Conservation (phyloP, 78 protist genomes). For the Dictyostelium firmibasis region DNA sequence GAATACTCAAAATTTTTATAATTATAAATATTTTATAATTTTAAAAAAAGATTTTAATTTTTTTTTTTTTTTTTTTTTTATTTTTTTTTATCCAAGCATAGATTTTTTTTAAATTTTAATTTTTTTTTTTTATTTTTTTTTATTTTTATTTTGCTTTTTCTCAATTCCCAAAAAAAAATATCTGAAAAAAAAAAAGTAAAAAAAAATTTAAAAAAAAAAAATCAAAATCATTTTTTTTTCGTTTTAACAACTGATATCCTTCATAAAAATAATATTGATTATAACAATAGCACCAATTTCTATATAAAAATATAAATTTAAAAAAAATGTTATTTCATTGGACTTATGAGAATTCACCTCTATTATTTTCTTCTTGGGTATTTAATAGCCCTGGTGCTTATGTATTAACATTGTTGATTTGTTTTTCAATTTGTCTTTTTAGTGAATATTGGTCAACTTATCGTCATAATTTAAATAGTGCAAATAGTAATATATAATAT, state of each 20-base stretch:
- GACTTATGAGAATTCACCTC: neutral
- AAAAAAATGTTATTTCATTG: constrained; percentile 43
- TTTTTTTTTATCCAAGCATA: no score
- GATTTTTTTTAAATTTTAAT: neutral
- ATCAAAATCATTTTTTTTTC: neutral
- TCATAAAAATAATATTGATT: no score
- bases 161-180: neutral
- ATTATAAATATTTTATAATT: no score
- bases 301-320: neutral
- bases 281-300: neutral
- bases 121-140: neutral
- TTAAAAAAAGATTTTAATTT: no score
- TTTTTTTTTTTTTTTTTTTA: no score
- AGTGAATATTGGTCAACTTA: constrained; percentile 51
- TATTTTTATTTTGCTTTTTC: neutral
- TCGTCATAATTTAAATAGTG: constrained; percentile 23
- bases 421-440: constrained; percentile 14
- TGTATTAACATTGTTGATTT: neutral
- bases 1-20: no score
- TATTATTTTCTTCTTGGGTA: constrained; percentile 45
- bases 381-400: constrained; percentile 21
- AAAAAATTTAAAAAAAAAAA: neutral
- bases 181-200: neutral
- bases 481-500: neutral
- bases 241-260: neutral